phyloP scores from a whole-genome alignment of 2,329 filamentous ascomycete species.

The Plenodomus biglobosus region DNA sequence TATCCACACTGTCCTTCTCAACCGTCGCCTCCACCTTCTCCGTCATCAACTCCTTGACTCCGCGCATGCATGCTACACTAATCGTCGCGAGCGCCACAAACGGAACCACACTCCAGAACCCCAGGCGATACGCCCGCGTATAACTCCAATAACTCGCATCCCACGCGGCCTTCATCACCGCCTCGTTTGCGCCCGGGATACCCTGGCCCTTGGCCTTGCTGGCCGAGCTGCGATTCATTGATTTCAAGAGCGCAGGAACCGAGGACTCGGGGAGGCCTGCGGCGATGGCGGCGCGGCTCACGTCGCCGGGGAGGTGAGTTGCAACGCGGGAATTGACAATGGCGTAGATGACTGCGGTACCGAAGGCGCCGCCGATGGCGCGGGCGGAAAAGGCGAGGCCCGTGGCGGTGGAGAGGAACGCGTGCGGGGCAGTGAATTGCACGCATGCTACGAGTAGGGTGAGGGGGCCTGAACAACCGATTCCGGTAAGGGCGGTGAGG shows the following conservation, averaged over 20 bases:
- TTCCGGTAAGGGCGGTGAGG: conserved; percentile 30
- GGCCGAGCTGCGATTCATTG: conserved; percentile 20
- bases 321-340: conserved; percentile 29
- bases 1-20: conserved; percentile 22
- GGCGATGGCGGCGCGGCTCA: conserved; percentile 22
- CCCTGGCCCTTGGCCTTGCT: conserved; percentile 10
- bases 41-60: conserved; percentile 33
- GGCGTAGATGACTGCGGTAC: conserved; percentile 35
- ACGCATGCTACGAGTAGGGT: conserved; percentile 37
- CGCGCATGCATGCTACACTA: conserved; percentile 29
- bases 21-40: conserved; percentile 39
- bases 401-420: conserved; percentile 34
- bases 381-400: conserved; percentile 38
- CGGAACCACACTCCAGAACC: conserved; percentile 36
- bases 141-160: conserved; percentile 35
- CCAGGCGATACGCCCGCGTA: conserved; percentile 32
- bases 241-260: conserved; percentile 18
- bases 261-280: conserved; percentile 28
- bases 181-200: conserved; percentile 17
- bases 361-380: conserved; percentile 38
- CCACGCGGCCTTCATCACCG: conserved; percentile 25
- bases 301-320: conserved; percentile 22
- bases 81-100: conserved; percentile 33
- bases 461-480: conserved; percentile 33
- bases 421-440: conserved; percentile 37